Conservation (phyloP, 2,329 filamentous ascomycete genomes). For the Trichophyton verrucosum region DNA sequence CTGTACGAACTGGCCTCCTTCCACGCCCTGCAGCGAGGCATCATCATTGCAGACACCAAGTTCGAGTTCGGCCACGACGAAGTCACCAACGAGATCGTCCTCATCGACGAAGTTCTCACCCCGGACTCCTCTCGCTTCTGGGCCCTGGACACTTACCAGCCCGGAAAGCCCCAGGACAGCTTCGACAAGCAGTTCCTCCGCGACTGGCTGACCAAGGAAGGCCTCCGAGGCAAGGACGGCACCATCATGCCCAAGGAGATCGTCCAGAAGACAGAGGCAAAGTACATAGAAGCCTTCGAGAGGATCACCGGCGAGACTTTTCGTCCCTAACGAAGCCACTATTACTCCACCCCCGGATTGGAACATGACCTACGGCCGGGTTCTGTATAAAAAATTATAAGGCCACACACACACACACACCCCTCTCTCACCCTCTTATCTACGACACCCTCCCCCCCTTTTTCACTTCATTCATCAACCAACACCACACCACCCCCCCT, state of each 20-base stretch:
- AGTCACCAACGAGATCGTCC: constrained; percentile 53
- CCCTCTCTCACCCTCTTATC: not conserved
- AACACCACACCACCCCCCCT: too few relatives aligned
- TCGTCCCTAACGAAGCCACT: not conserved
- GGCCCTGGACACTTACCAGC: constrained; percentile 58
- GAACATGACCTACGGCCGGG: constrained; percentile 6
- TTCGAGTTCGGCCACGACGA: constrained; percentile 63
- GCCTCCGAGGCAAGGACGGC: constrained; percentile 61
- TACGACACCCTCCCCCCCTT: not conserved
- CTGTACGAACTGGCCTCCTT: constrained; percentile 47
- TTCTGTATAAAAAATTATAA: constrained; percentile 9
- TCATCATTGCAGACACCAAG: constrained; percentile 68
- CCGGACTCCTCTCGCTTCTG: constrained; percentile 81
- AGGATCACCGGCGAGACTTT: constrained; percentile 47
- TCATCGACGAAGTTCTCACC: constrained; percentile 77
- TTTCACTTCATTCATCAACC: not conserved
- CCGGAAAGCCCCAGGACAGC: constrained; percentile 64
- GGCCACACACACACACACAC: not conserved
- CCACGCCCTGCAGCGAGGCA: constrained; percentile 42
- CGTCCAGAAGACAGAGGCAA: constrained; percentile 52
- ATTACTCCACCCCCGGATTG: not conserved
- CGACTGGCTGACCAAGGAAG: constrained; percentile 64
- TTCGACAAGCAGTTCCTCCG: constrained; percentile 81
- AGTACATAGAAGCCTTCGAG: constrained; percentile 66
- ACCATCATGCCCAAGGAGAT: constrained; percentile 63